phyloP scores from a whole-genome alignment of 495 filamentous ascomycete genomes.

The Neurospora tetraspora region DNA sequence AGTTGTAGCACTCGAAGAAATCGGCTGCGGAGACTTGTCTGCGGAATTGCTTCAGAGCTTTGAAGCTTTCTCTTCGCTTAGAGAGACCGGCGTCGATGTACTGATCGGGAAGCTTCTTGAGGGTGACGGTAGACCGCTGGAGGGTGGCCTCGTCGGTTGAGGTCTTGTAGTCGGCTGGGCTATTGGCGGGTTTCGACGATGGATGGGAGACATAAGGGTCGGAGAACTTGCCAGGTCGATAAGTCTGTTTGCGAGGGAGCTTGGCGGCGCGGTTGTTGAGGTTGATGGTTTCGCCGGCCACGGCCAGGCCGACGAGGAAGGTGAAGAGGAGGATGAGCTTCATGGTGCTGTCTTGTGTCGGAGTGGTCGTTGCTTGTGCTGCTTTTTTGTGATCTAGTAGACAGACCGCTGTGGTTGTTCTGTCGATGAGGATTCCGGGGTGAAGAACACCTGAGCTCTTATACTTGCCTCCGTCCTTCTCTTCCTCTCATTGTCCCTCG shows the following conservation, averaged over 20 bases:
- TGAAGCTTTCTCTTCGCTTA: conserved; percentile 15
- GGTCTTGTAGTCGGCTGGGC: conserved; percentile 15
- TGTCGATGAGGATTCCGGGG: neutral
- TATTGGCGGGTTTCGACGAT: conserved; percentile 6
- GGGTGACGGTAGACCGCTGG: conserved; percentile 12
- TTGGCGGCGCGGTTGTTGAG: conserved; percentile 6
- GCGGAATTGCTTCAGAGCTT: conserved; percentile 7
- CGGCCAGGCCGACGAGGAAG: conserved; percentile 17
- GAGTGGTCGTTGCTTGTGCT: neutral
- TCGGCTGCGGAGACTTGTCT: conserved; percentile 12
- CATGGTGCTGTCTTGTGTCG: conserved; percentile 15
- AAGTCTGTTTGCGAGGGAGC: conserved; percentile 9
- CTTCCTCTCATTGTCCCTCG: neutral
- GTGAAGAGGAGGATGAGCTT: conserved; percentile 23
- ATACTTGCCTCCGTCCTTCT: conserved; percentile 3
- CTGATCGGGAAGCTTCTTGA: conserved; percentile 16
- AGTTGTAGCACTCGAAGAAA: conserved; percentile 30
- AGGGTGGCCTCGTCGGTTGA: conserved; percentile 12
- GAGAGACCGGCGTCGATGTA: conserved; percentile 5
- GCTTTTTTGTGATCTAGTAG: neutral
- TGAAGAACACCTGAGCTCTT: conserved; percentile 5
- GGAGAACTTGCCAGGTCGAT: conserved; percentile 4
- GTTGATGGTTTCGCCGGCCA: conserved; percentile 13
- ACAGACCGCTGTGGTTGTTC: neutral
- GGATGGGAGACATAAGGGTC: neutral